Percentiles rank a stretch among this genome's conserved stretches.
Conservation (phyloP, 345 rosid genomes). For the Garcia nutans region DNA sequence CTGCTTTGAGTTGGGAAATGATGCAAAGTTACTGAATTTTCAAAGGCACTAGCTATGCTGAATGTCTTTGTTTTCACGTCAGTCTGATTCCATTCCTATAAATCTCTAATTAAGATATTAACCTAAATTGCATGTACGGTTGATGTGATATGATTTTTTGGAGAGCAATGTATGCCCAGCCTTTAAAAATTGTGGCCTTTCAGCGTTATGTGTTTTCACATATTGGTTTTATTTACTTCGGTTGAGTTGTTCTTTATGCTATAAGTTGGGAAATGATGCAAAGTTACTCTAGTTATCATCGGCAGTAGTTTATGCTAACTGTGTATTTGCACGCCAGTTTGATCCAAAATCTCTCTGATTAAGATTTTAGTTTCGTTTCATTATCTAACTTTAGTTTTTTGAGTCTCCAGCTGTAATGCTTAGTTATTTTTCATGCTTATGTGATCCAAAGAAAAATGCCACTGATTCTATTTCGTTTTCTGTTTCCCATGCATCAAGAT, state of each 20-base stretch:
- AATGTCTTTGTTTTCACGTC: conserved; percentile 47
- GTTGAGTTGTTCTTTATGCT: not conserved
- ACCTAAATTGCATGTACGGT: too few relatives aligned
- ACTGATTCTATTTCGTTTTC: not conserved
- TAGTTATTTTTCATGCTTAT: conserved; percentile 42
- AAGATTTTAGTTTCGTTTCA: not conserved
- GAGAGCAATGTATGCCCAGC: too few relatives aligned
- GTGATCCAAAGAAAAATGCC: conserved; percentile 28
- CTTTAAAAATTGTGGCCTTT: not conserved
- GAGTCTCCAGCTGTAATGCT: not conserved
- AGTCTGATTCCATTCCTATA: conserved; percentile 41
- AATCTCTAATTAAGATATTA: not conserved
- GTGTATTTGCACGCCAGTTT: conserved; percentile 57
- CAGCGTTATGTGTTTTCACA: not conserved
- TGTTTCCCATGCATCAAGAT: not conserved
- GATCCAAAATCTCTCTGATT: conserved; percentile 28
- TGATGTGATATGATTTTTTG: too few relatives aligned
- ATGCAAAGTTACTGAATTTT: conserved; percentile 23
- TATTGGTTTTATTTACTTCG: not conserved
- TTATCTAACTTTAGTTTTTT: not conserved
- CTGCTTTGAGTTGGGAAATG: conserved; percentile 29
- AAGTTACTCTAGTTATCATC: conserved; percentile 22
- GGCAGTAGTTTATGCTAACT: conserved; percentile 36
- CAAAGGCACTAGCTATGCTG: conserved; percentile 37
- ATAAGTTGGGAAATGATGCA: conserved; percentile 36